Conservation (phyloP, 345 rosid genomes). For the Kandelia obovata region DNA sequence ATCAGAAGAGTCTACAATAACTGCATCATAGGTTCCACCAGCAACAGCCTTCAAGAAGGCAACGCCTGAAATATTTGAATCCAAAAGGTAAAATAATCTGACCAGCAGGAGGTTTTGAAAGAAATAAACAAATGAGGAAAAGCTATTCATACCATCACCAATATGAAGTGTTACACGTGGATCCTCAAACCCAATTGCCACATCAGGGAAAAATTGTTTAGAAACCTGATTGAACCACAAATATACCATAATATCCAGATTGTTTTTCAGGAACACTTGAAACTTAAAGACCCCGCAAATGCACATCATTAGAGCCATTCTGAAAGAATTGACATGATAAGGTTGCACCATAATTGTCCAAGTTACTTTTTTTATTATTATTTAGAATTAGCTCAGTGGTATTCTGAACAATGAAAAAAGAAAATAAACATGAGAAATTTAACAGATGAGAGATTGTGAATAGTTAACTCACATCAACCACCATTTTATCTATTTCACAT, state of each 20-base stretch:
- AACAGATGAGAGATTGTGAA: neutral
- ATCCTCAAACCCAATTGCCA: slow-evolving; percentile 88
- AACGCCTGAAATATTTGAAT: slow-evolving; percentile 53
- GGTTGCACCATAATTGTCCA: neutral
- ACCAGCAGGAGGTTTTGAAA: neutral
- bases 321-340: neutral
- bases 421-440: neutral
- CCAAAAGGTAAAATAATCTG: neutral
- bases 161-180: slow-evolving; percentile 79
- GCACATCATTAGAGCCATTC: slow-evolving; percentile 1
- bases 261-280: neutral
- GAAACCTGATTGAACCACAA: slow-evolving; percentile 53
- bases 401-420: neutral
- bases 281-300: neutral
- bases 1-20: slow-evolving; percentile 94
- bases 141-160: slow-evolving; percentile 69
- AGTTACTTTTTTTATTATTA: neutral
- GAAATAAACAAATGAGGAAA: neutral
- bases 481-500: slow-evolving; percentile 96
- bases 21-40: slow-evolving; percentile 83
- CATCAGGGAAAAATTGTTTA: slow-evolving; percentile 71
- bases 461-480: slow-evolving; percentile 71
- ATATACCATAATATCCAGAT: neutral
- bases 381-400: neutral
- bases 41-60: slow-evolving; percentile 75